These are phyloP conservation scores for Entophlyctis luteolus DNA, from an alignment of 192 early-diverging fungal genomes.

Conservation along the genomic window DNA sequence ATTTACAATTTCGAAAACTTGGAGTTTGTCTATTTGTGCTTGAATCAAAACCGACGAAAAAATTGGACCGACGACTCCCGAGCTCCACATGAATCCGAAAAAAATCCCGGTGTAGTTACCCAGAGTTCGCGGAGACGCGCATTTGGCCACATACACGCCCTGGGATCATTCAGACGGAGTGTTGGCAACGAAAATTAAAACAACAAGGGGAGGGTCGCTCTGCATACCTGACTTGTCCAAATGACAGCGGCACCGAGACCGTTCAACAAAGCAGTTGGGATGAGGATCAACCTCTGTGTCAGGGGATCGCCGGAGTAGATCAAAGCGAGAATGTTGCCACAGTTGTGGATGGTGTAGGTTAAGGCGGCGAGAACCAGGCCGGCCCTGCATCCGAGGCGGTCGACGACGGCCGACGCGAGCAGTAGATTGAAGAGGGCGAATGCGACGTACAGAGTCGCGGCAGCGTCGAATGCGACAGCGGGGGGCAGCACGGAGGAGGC, in stretches of 20 bases:
- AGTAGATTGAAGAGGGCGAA: constrained; percentile 24
- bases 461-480: neutral
- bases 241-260: constrained; percentile 20
- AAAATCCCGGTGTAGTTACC: constrained; percentile 24
- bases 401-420: constrained; percentile 15
- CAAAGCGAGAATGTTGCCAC: constrained; percentile 3
- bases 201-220: no score
- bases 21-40: constrained; percentile 9
- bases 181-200: no score
- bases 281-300: neutral
- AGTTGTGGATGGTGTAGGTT: constrained; percentile 7
- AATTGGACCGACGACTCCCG: constrained; percentile 18
- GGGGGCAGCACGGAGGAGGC: constrained; percentile 16
- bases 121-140: constrained; percentile 7
- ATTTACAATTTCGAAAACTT: constrained; percentile 15
- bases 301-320: no score
- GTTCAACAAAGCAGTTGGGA: constrained; percentile 17
- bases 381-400: constrained; percentile 3
- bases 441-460: constrained; percentile 10
- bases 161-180: neutral
- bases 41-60: constrained; percentile 11
- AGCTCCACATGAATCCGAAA: constrained; percentile 17
- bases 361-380: constrained; percentile 11
- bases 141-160: constrained; percentile 18
- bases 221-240: constrained; percentile 3